Evolutionary conservation across 805 yeast genomes (phyloP), one percentile per base, ranked within the genome.

Genomic region (Clavispora vitiphila): DNA sequence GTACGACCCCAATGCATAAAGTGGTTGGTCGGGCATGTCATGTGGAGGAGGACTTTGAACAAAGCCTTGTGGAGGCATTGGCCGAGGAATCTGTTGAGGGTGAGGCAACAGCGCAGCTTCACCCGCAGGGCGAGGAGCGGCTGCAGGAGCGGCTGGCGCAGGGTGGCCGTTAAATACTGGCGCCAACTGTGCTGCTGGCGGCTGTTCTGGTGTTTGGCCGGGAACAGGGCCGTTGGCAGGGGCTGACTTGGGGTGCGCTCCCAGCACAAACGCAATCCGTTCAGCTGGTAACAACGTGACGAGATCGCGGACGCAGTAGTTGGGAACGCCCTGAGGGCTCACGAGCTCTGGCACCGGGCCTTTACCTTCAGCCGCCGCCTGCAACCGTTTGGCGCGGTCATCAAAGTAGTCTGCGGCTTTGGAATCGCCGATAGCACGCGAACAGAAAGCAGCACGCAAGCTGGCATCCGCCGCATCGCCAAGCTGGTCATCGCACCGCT

Each of bases 401-500:
- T 73, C 79, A 38, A 71, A 64, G 43, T 59, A 65, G 4, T 55
- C 44, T 3, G 76, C 74, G 21, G 66, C 56, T 40, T 70, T 65
- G 3, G 54, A 34, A 45, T 76, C 77, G 15, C 76, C 76, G 22
- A 75, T 70, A 3, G 67, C 60, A 45, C 69, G 65, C 53, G 69
- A 77, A 50, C 79, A 76, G 14, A 63, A 54, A 1, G 78, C 72
- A 1, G 83, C 76, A 34, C 82, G 60, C 9, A 60, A 42, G 45
- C 80, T 76, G 4, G 84, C 83, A 55, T 77, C 83, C 0, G 79
- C 71, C 0, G 83, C 83, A 56, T 80, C 84, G 46, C 65, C 60
- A 18, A 72, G 61, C 52, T 79, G 84, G 49, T 76, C 79, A 43
- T 78, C 82, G 52, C 83, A 78, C 15, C 82, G 63, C 50, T 78